These are phyloP conservation scores for Cinnamomum chago DNA, from an alignment of 164 flowering plant species.

Conservation along the genomic window DNA sequence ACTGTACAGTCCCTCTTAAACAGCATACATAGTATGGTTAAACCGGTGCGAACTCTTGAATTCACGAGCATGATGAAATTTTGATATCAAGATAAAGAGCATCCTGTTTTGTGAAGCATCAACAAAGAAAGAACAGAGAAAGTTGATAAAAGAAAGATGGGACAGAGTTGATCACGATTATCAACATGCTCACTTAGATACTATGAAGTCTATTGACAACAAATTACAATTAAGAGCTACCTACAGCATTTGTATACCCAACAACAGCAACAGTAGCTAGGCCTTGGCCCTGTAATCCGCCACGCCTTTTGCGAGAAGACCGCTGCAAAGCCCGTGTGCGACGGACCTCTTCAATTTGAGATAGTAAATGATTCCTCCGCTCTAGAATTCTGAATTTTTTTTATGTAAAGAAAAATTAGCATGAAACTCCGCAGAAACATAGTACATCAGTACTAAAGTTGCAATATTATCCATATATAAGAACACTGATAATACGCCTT, in stretches of 20 bases:
- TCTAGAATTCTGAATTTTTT: slow-evolving; percentile 59
- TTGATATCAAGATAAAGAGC: too few species aligned
- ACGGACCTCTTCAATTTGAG: slow-evolving; percentile 82
- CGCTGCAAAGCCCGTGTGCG: slow-evolving; percentile 93
- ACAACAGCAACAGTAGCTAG: slow-evolving; percentile 90
- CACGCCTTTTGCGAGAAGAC: slow-evolving; percentile 79
- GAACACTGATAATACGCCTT: background rate
- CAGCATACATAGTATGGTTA: too few species aligned
- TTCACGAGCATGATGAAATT: too few species aligned
- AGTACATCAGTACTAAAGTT: background rate
- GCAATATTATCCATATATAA: background rate
- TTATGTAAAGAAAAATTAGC: background rate
- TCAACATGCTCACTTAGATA: background rate
- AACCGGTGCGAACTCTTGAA: too few species aligned
- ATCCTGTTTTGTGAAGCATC: too few species aligned
- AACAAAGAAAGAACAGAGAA: too few species aligned
- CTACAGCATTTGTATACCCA: slow-evolving; percentile 98
- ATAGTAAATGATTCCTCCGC: slow-evolving; percentile 47
- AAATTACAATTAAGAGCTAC: slow-evolving; percentile 23
- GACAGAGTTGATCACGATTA: background rate
- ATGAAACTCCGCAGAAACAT: background rate
- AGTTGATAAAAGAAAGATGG: background rate
- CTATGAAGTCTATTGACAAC: background rate
- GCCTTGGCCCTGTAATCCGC: slow-evolving; percentile 51
- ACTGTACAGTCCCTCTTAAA: too few species aligned